phyloP scores from a whole-genome alignment of 805 yeast genomes.

The Pichia manshurica region DNA sequence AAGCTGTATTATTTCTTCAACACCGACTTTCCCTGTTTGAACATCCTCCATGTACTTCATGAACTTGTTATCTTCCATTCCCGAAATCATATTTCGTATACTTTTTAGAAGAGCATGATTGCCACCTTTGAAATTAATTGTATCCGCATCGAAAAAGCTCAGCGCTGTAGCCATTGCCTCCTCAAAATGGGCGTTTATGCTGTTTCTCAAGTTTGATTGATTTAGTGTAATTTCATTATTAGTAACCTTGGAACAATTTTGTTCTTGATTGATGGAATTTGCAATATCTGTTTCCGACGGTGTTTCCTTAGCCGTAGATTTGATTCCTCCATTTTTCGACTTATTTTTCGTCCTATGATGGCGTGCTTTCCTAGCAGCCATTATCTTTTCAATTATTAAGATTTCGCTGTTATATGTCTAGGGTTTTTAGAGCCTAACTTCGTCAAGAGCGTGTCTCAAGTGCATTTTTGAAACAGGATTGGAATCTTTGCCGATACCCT shows the following conservation, averaged over 20 bases:
- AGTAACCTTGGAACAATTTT: background rate
- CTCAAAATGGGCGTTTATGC: too few relatives aligned
- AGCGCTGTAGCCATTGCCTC: too few relatives aligned
- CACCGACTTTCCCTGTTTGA: background rate
- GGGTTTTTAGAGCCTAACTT: too few relatives aligned
- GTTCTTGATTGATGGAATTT: too few relatives aligned
- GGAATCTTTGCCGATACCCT: background rate
- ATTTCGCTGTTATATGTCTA: too few relatives aligned
- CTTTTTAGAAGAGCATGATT: slow-evolving; percentile 1
- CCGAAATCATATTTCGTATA: background rate
- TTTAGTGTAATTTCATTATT: background rate
- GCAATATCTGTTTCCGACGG: too few relatives aligned
- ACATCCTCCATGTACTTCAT: background rate
- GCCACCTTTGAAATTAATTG: slow-evolving; percentile 2
- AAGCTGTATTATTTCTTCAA: too few relatives aligned
- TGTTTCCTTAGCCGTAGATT: too few relatives aligned
- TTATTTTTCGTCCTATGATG: background rate
- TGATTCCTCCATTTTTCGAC: background rate
- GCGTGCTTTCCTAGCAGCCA: slow-evolving; percentile 6
- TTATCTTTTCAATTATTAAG: too few relatives aligned
- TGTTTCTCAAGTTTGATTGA: background rate
- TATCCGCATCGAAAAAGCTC: background rate
- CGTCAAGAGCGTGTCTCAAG: too few relatives aligned
- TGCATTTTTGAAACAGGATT: background rate
- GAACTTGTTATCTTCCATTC: too few relatives aligned